A percentile compares a stretch with the other conserved stretches of the same genome.
These are phyloP conservation scores for Salix arbutifolia DNA, from an alignment of 345 rosid genomes.

Conservation along the genomic window DNA sequence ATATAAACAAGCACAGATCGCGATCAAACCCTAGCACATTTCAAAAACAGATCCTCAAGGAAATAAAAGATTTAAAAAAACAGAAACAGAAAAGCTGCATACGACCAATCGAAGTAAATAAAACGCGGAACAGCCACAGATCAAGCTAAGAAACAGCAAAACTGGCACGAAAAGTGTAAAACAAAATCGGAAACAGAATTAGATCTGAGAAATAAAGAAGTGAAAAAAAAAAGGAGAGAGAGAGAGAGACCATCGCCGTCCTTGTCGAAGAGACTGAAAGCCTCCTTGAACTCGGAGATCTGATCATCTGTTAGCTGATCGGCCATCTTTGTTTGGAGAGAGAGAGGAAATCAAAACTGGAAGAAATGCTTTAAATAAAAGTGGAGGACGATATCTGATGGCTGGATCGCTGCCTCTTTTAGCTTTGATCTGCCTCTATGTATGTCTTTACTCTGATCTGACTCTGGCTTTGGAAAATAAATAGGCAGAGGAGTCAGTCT, in stretches of 20 bases:
- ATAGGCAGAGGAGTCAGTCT: not conserved
- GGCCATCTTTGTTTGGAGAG: slow-evolving; percentile 5
- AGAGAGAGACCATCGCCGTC: slow-evolving; percentile 27
- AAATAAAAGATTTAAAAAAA: not conserved
- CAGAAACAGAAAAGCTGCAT: not conserved
- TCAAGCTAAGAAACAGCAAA: not conserved
- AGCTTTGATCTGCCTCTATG: not conserved
- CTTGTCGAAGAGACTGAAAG: slow-evolving; percentile 26
- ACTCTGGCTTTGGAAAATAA: slow-evolving; percentile 2
- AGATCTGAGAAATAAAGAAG: not conserved
- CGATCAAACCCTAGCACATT: not conserved
- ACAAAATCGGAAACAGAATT: not conserved
- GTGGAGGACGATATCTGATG: not conserved
- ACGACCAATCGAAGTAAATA: not conserved
- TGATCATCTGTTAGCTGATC: slow-evolving; percentile 29
- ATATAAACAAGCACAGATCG: not conserved
- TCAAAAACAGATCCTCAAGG: not conserved
- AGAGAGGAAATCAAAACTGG: not conserved
- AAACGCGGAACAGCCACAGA: not conserved
- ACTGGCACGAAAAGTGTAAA: not conserved
- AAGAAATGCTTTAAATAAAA: not conserved
- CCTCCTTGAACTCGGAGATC: slow-evolving; percentile 31
- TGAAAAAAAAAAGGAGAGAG: not conserved
- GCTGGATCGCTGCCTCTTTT: not conserved
- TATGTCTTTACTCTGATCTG: not conserved